Conservation (phyloP, 2,329 filamentous ascomycete genomes). For the Penicillium vulpinum region DNA sequence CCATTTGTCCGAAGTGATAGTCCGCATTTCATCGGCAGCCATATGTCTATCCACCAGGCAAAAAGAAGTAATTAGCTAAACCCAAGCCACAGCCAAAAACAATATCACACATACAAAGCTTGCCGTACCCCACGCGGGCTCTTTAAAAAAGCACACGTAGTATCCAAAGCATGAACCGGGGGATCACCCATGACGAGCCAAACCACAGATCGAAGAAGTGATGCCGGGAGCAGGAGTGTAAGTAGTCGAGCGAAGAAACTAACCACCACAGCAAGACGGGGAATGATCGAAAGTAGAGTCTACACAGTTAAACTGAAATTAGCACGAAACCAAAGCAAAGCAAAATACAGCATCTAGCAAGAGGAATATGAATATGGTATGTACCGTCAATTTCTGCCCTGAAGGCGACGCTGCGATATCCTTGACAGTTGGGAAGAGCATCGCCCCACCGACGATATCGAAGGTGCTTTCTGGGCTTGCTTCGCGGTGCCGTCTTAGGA, state of each 20-base stretch:
- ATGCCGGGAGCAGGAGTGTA: slow-evolving; percentile 43
- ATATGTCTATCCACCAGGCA: slow-evolving; percentile 46
- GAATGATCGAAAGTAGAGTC: slow-evolving; percentile 36
- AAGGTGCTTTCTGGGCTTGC: slow-evolving; percentile 23
- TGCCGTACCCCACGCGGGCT: slow-evolving; percentile 53
- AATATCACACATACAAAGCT: slow-evolving; percentile 48
- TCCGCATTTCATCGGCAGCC: slow-evolving; percentile 58
- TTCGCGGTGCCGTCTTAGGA: slow-evolving; percentile 59
- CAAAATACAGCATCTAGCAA: background rate
- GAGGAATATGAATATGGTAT: slow-evolving; percentile 14
- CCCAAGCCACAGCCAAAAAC: background rate
- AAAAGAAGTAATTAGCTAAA: background rate
- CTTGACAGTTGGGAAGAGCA: slow-evolving; percentile 74
- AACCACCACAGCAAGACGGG: slow-evolving; percentile 40
- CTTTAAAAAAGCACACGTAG: slow-evolving; percentile 54
- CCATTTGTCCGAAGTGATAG: slow-evolving; percentile 59
- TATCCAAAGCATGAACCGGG: slow-evolving; percentile 43
- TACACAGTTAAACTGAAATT: slow-evolving; percentile 3
- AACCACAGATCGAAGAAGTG: slow-evolving; percentile 46
- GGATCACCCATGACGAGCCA: slow-evolving; percentile 42
- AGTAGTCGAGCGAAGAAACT: slow-evolving; percentile 45
- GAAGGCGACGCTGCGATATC: slow-evolving; percentile 65
- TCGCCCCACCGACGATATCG: slow-evolving; percentile 54
- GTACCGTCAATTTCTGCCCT: slow-evolving; percentile 54
- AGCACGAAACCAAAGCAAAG: background rate